Conservation (phyloP, 2,329 filamentous ascomycete species). For the Aspergillus arachidicola region DNA sequence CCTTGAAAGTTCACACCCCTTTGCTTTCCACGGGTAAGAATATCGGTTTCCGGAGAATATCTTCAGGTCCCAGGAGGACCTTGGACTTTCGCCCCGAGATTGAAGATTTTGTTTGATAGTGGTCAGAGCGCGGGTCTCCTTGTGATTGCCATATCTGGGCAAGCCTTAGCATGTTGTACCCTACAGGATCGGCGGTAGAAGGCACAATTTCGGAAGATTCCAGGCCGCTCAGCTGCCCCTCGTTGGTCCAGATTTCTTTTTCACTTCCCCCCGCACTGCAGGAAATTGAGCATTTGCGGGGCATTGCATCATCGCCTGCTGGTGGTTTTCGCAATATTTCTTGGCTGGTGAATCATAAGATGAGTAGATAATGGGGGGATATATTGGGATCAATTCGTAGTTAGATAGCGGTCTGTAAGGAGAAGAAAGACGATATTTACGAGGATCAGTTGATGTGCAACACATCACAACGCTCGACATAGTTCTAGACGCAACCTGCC, state of each 20-base stretch:
- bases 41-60: background rate
- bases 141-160: background rate
- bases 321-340: background rate
- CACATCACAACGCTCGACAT: background rate
- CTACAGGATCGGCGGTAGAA: background rate
- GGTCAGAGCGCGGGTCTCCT: background rate
- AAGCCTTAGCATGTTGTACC: background rate
- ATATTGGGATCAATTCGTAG: background rate
- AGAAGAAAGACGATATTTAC: background rate
- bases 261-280: slow-evolving; percentile 31
- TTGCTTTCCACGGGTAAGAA: background rate
- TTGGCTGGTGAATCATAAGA: background rate
- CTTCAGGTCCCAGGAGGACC: background rate
- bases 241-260: background rate
- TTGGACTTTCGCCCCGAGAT: background rate
- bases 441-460: slow-evolving; percentile 7
- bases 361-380: background rate
- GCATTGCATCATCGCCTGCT: slow-evolving; percentile 19
- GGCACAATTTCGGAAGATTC: slow-evolving; percentile 2
- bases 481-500: slow-evolving; percentile 22
- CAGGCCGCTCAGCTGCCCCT: background rate
- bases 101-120: background rate
- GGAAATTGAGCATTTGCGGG: slow-evolving; percentile 24
- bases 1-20: background rate
- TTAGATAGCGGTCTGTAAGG: background rate